Conservation (phyloP, 202 grass and related monocot genomes). For the Saccharum hybrid region DNA sequence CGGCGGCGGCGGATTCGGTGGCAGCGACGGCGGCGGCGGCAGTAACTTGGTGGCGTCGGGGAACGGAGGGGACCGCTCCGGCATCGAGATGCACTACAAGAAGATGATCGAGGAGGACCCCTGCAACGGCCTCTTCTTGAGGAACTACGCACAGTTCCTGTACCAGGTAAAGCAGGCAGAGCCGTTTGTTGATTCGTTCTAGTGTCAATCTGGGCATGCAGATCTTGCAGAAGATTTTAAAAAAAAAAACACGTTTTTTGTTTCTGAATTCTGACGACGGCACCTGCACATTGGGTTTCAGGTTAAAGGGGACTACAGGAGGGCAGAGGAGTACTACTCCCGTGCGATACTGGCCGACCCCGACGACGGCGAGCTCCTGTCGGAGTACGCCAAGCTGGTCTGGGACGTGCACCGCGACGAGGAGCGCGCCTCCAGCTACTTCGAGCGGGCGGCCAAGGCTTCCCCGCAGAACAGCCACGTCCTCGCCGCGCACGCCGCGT, state of each 20-base stretch:
- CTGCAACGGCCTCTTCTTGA: conserved; percentile 68
- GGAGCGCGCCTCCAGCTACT: conserved; percentile 85
- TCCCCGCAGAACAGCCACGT: too few species aligned
- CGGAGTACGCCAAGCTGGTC: conserved; percentile 88
- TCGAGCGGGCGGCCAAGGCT: conserved; percentile 52
- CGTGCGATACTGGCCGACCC: conserved; percentile 81
- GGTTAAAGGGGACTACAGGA: conserved; percentile 64
- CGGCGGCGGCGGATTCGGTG: background rate
- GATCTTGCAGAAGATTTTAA: too few species aligned
- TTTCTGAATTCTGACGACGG: background rate
- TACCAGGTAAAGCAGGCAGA: conserved; percentile 52
- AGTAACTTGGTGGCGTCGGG: conserved; percentile 43
- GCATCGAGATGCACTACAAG: conserved; percentile 78
- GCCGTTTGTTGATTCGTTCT: too few species aligned
- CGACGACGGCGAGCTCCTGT: conserved; percentile 76
- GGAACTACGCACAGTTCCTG: conserved; percentile 84
- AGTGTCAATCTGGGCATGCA: too few species aligned
- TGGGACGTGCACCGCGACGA: conserved; percentile 84
- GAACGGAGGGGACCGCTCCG: conserved; percentile 56
- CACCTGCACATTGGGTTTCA: background rate
- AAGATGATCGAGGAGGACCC: conserved; percentile 89
- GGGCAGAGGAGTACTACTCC: conserved; percentile 94
- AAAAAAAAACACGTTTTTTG: too few species aligned
- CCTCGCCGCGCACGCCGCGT: conserved; percentile 51
- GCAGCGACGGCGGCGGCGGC: background rate